Conservation (phyloP, 2,329 filamentous ascomycete genomes). For the Arthroderma sp. region DNA sequence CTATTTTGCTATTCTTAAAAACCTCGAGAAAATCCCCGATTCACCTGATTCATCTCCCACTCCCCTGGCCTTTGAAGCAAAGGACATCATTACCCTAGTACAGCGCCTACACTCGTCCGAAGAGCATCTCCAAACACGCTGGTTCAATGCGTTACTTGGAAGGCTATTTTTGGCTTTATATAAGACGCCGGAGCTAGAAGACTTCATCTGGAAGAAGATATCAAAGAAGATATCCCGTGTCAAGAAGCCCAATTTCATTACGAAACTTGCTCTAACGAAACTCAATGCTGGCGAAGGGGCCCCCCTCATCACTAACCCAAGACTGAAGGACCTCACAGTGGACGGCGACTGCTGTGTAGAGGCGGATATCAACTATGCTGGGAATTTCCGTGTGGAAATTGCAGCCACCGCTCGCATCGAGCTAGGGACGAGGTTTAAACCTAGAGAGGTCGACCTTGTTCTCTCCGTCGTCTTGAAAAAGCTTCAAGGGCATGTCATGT, state of each 20-base stretch:
- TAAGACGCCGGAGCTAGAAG: slow-evolving; percentile 67
- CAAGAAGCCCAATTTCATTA: slow-evolving; percentile 81
- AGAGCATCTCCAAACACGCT: slow-evolving; percentile 77
- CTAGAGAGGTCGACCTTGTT: slow-evolving; percentile 76
- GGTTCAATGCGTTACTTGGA: slow-evolving; percentile 85
- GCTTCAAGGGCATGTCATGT: slow-evolving; percentile 68
- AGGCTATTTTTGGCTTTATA: slow-evolving; percentile 79
- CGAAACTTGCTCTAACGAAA: slow-evolving; percentile 64
- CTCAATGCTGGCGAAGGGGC: slow-evolving; percentile 79
- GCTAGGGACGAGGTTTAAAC: slow-evolving; percentile 74
- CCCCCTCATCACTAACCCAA: slow-evolving; percentile 78
- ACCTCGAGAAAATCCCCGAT: slow-evolving; percentile 57
- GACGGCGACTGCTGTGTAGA: slow-evolving; percentile 83
- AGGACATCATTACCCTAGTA: slow-evolving; percentile 78
- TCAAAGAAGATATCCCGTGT: slow-evolving; percentile 93
- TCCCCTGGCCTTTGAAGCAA: slow-evolving; percentile 65
- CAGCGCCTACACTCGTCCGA: slow-evolving; percentile 84
- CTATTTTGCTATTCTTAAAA: slow-evolving; percentile 81
- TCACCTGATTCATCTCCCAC: slow-evolving; percentile 47
- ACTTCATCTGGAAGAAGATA: slow-evolving; percentile 69
- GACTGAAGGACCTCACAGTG: slow-evolving; percentile 74
- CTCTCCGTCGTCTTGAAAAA: slow-evolving; percentile 75
- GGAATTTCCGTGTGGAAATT: slow-evolving; percentile 79
- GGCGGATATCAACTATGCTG: slow-evolving; percentile 75
- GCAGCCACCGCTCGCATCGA: slow-evolving; percentile 89